These are phyloP conservation scores for Rhododendron vialii DNA, from an alignment of 148 eudicot species.

Conservation along the genomic window DNA sequence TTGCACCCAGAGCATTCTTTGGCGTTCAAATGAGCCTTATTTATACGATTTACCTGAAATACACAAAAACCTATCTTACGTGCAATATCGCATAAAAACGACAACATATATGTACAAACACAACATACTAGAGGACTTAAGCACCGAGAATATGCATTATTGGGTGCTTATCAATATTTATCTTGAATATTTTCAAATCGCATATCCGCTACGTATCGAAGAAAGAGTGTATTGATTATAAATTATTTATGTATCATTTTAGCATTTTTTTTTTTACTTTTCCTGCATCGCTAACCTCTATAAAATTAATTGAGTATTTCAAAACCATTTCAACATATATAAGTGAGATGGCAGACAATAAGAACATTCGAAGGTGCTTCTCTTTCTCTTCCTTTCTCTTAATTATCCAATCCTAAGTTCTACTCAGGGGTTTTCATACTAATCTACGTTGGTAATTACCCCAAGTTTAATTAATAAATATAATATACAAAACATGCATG, in stretches of 20 bases:
- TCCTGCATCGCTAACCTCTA: not conserved
- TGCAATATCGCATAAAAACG: too few relatives aligned
- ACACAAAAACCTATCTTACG: too few relatives aligned
- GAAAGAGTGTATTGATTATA: not conserved
- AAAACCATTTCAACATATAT: not conserved
- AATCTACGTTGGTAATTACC: not conserved
- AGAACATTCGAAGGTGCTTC: not conserved
- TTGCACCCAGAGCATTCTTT: too few relatives aligned
- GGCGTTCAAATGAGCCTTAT: too few relatives aligned
- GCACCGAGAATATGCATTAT: too few relatives aligned
- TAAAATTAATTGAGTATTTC: not conserved
- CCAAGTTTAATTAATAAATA: not conserved
- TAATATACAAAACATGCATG: not conserved
- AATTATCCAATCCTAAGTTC: not conserved
- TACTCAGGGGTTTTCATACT: not conserved
- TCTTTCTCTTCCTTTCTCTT: not conserved
- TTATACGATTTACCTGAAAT: too few relatives aligned
- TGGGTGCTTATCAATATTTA: too few relatives aligned
- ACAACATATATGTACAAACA: too few relatives aligned
- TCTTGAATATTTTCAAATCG: too few relatives aligned
- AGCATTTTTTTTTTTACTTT: not conserved
- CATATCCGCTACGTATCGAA: not conserved
- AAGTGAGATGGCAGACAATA: not conserved
- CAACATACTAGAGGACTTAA: too few relatives aligned
- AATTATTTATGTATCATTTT: not conserved